Evolutionary conservation across 2,329 filamentous ascomycete genomes (phyloP), one percentile per base, ranked within the genome.

Genomic region (Meredithiella fracta): DNA sequence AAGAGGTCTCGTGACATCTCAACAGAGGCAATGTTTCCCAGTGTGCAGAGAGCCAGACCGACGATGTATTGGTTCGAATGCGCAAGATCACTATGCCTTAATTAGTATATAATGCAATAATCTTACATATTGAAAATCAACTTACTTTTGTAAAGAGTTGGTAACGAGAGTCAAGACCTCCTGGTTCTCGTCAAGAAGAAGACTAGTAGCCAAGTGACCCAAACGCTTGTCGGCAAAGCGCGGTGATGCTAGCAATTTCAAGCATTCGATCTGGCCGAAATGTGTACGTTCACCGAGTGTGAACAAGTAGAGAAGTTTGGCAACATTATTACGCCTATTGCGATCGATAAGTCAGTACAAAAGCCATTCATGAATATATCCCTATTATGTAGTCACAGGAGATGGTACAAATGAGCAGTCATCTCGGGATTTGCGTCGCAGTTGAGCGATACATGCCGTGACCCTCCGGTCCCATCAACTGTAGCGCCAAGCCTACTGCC

Each of bases 61-160:
- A 97, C 92, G 60, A 98, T 88, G 69, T 98, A 98, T 70, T 98
- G 92, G 68, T 98, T 98, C 56, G 88, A 90, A 71, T 98, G 92
- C 64, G 90, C 88, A 57, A 98, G 77, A 66, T 97, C 92, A 76
- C 91, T 96, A 56, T 42, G 47, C 25, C 3, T 25, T 49, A 23
- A 26, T 49, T 20, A 11, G n/a, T 47, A 15, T 22, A 14, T 17
- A 11, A 51, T 11, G 40, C 8, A 8, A n/a, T n/a, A 44, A 20
- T n/a, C 29, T 31, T 31, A 37, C 15, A 14, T 40, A 34, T 14
- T 1, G 8, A 14, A 47, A n/a, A n/a, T 51, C 20, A 8, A 31
- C 75, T 59, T 76, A 95, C 90, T 97, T 98, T 69, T 97, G 92
- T 61, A 98, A 72, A 9, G 92, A 98, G 70, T 98, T 98, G 34